Conservation (phyloP, 768 basidiomycete genomes). For the Obba rivulosa region DNA sequence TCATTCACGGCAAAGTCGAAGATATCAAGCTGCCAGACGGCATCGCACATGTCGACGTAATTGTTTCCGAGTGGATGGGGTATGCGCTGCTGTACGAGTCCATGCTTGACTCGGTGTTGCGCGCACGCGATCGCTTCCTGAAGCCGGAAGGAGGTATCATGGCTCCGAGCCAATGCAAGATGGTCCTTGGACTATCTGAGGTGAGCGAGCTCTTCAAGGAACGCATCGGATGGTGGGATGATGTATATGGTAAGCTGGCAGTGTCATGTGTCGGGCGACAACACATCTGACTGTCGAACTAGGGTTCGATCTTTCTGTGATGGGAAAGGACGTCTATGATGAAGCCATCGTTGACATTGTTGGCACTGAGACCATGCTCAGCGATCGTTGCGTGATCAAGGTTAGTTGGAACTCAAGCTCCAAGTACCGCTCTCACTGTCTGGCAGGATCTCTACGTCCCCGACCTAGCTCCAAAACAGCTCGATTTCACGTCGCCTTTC, state of each 20-base stretch:
- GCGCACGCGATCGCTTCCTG: conserved; percentile 84
- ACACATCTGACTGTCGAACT: neutral
- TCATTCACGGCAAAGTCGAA: conserved; percentile 89
- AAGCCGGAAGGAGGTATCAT: conserved; percentile 66
- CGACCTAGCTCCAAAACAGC: conserved; percentile 58
- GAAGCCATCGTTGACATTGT: conserved; percentile 86
- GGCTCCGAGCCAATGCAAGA: conserved; percentile 85
- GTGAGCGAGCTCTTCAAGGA: conserved; percentile 72
- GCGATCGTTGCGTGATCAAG: conserved; percentile 60
- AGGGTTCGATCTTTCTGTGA: conserved; percentile 88
- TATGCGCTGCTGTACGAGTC: conserved; percentile 90
- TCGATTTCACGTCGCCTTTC: conserved; percentile 80
- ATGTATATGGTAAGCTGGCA: conserved; percentile 70
- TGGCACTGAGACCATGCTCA: conserved; percentile 56
- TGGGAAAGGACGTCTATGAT: conserved; percentile 68
- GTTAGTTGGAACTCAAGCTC: conserved; percentile 33
- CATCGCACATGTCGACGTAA: conserved; percentile 80
- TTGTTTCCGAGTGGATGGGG: conserved; percentile 98
- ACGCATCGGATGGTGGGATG: conserved; percentile 84
- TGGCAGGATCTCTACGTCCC: conserved; percentile 71
- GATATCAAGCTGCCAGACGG: conserved; percentile 72
- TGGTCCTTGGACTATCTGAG: conserved; percentile 81
- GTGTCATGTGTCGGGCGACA: neutral
- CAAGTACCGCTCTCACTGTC: neutral
- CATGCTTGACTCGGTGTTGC: conserved; percentile 94